Percentiles rank a stretch among this genome's conserved stretches.
Conservation (phyloP, 257 asterid species). For the Buddleja alternifolia region DNA sequence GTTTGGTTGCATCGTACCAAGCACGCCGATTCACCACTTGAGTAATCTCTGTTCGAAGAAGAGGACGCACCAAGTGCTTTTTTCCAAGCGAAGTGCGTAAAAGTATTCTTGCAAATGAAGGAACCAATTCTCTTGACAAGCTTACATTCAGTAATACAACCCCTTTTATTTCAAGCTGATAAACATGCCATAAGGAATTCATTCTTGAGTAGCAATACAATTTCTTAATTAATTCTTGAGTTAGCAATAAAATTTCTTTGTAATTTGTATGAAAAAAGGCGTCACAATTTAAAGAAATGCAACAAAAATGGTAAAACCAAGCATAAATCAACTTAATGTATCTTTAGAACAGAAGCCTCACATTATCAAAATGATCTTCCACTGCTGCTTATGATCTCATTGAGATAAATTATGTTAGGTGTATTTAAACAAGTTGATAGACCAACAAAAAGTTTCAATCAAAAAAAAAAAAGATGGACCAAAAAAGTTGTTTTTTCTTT, state of each 20-base stretch:
- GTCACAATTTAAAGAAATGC: neutral
- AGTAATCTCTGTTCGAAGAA: constrained; percentile 86
- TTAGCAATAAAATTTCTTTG: neutral
- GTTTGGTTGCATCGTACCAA: constrained; percentile 91
- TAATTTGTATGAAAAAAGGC: constrained; percentile 9
- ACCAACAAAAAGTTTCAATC: neutral
- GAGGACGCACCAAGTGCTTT: constrained; percentile 86
- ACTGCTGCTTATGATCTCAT: neutral
- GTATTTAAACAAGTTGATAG: neutral
- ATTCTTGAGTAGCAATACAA: constrained; percentile 35
- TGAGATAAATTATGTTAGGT: neutral
- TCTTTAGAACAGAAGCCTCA: neutral
- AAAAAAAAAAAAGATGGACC: too few relatives aligned
- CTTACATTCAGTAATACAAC: constrained; percentile 70
- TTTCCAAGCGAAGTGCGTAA: constrained; percentile 88
- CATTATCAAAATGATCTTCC: neutral
- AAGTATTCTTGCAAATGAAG: constrained; percentile 89
- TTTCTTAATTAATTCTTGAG: constrained; percentile 43
- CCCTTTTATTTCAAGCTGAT: constrained; percentile 88
- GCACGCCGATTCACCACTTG: constrained; percentile 96
- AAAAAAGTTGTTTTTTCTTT: too few relatives aligned
- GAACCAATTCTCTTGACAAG: constrained; percentile 89
- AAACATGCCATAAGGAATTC: constrained; percentile 54
- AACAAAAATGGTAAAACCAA: neutral
- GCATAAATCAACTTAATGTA: neutral